phyloP scores from a whole-genome alignment of 805 yeast genomes.

The Metschnikowia corniflorae region DNA sequence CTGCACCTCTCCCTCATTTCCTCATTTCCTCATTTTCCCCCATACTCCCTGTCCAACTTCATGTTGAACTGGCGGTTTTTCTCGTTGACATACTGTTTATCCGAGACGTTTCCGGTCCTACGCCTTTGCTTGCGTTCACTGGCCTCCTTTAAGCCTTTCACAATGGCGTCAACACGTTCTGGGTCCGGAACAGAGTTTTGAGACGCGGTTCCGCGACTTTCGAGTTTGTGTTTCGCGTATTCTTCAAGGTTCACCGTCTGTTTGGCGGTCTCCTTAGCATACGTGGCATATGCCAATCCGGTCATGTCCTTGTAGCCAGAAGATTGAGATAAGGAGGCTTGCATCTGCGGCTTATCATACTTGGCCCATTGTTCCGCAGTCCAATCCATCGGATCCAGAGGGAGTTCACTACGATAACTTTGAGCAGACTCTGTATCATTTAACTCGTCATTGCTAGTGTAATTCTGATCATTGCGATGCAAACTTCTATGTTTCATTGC shows the following conservation, averaged over 20 bases:
- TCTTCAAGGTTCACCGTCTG: conserved; percentile 37
- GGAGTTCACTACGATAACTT: background rate
- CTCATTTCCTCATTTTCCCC: background rate
- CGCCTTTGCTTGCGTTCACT: conserved; percentile 32
- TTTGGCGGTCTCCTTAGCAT: conserved; percentile 47
- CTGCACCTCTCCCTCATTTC: background rate
- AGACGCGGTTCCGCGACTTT: background rate
- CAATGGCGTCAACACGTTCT: conserved; percentile 23
- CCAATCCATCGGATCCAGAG: conserved; percentile 17
- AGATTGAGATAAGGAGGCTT: background rate
- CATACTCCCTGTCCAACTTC: conserved; percentile 41
- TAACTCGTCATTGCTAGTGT: background rate
- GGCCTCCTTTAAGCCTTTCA: conserved; percentile 30
- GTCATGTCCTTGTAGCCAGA: conserved; percentile 47
- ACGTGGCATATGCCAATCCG: conserved; percentile 59
- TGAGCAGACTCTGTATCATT: background rate
- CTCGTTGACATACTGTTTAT: conserved; percentile 55
- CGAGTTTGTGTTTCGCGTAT: conserved; percentile 25
- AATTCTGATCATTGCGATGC: background rate
- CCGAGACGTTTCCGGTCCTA: conserved; percentile 37
- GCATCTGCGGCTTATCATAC: conserved; percentile 15
- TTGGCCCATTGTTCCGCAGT: conserved; percentile 62
- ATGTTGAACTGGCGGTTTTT: conserved; percentile 72
- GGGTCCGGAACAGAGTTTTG: background rate
- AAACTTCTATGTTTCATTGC: conserved; percentile 2